Percentiles rank a stretch among this genome's conserved stretches.
Evolutionary conservation across 1,284 basidiomycete genomes (phyloP).

Genomic region (Fereydounia khargensis): DNA sequence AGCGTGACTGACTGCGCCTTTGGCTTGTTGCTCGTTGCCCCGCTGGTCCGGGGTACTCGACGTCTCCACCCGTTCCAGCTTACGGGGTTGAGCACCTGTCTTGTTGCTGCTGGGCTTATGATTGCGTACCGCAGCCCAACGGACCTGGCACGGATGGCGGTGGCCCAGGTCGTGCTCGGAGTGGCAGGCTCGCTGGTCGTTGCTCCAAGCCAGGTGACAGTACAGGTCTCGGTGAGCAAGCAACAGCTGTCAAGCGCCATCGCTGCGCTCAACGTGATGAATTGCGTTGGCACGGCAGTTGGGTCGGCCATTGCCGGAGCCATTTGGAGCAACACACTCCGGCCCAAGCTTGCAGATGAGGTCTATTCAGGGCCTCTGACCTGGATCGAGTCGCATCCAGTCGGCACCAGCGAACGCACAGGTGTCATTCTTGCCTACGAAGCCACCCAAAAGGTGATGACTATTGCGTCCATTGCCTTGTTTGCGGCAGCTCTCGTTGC

Average conservation of each 20-base stretch:
- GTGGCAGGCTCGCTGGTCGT: conserved; percentile 8
- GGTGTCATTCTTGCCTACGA: conserved; percentile 10
- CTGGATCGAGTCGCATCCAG: conserved; percentile 7
- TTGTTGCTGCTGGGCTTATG: conserved; percentile 13
- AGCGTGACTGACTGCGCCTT: conserved; percentile 4
- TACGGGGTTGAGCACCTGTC: conserved; percentile 4
- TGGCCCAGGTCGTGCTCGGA: conserved; percentile 9
- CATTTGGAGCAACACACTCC: conserved; percentile 5
- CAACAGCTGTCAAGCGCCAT: conserved; percentile 1
- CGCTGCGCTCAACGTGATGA: conserved; percentile 10
- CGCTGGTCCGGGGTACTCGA: conserved; percentile 7
- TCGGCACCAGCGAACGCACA: conserved; percentile 5
- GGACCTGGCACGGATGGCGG: conserved; percentile 2
- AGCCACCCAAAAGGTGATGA: conserved; percentile 2
- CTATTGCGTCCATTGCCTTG: conserved; percentile 4
- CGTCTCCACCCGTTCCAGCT: conserved; percentile 5
- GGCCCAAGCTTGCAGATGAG: not conserved
- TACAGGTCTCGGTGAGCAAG: conserved; percentile 5
- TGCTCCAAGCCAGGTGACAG: conserved; percentile 6
- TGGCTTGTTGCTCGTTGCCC: conserved; percentile 5
- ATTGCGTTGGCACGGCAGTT: conserved; percentile 5
- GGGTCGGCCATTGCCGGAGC: conserved; percentile 12
- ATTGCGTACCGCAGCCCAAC: not conserved
- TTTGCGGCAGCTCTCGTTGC: conserved; percentile 1
- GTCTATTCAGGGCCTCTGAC: conserved; percentile 13